A percentile compares a stretch with the other conserved stretches of the same genome.
phyloP scores from a whole-genome alignment of 192 early-diverging fungal genomes.

The Gonapodya sp. region DNA sequence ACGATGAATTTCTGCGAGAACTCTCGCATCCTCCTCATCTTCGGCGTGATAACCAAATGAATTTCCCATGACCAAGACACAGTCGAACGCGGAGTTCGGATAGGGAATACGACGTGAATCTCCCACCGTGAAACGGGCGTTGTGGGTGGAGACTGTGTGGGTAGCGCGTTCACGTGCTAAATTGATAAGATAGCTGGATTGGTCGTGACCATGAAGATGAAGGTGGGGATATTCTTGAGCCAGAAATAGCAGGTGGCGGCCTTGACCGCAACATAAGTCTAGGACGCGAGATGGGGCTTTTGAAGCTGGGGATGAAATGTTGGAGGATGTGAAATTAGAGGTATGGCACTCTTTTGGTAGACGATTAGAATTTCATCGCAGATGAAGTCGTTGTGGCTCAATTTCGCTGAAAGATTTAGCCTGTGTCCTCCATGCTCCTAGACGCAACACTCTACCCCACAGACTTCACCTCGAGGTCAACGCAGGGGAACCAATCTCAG shows the following conservation, averaged over 20 bases:
- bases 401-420: too few species aligned
- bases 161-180: constrained; percentile 37
- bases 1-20: constrained; percentile 38
- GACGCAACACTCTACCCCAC: too few species aligned
- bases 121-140: constrained; percentile 43
- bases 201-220: constrained; percentile 45
- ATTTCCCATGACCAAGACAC: constrained; percentile 53
- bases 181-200: constrained; percentile 44
- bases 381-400: too few species aligned
- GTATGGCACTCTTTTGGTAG: too few species aligned
- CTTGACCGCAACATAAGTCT: constrained; percentile 63
- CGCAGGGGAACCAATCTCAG: too few species aligned
- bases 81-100: constrained; percentile 33
- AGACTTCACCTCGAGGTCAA: too few species aligned
- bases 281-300: constrained; percentile 15
- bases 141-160: constrained; percentile 13
- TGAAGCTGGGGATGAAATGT: neutral
- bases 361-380: too few species aligned
- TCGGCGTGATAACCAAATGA: constrained; percentile 56
- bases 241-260: constrained; percentile 44
- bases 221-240: constrained; percentile 44
- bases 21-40: constrained; percentile 33
- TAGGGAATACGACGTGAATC: constrained; percentile 50
- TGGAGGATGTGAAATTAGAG: neutral
- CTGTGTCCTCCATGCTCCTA: too few species aligned